Base-by-base conservation (phyloP, 192 early-diverging fungal genomes). In the Rhizophagus prolifer region DNA sequence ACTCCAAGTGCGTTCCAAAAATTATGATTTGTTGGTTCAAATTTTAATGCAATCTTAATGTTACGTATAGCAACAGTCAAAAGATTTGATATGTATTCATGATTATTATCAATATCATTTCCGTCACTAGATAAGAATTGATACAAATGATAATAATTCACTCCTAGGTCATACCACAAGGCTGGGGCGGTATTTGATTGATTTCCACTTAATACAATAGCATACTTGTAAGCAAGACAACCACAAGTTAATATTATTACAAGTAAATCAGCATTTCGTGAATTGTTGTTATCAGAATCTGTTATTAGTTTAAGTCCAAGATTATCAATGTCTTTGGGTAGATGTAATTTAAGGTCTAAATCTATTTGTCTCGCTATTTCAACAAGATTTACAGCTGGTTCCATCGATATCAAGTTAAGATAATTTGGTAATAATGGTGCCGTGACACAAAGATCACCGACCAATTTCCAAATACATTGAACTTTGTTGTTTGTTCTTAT, bases 1-100 rank as follows among this genome's bases (percentile, higher is more conserved):
- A 93, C 81, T 19, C 95, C 95, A 58, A 94, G 85, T 0, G 90
- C 83, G 64, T 92, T 94, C 91, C 94, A 94, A 31, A 87, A 91
- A 0, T 84, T 67, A 4, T 80, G 77, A 34, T 86, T 89, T 0
- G 73, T 70, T 7, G 89, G 87, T 30, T 94, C 88, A 25, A 92
- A 82, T 78, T 86, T 89, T 21, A 92, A 70, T 2, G 92, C 91
- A 0, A 89, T 85, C 36, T 87, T 85, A 36, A 85, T 61, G 47
- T 82, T 85, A n/a, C 82, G 83, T 25, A 88, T 82, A 14, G 86
- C 80, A 9, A 83, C 67, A 3, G 46, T 66, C n/a, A 83, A 60
- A 78, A 72, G 81, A 13, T 74, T 71, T 21, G 25, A 68, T 0
- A 66, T 10, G 19, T 54, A 50, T 8, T 70, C 58, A 26, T 69